These are phyloP conservation scores for Entonaema liquescens DNA, from an alignment of 495 filamentous ascomycete genomes.

Conservation along the genomic window DNA sequence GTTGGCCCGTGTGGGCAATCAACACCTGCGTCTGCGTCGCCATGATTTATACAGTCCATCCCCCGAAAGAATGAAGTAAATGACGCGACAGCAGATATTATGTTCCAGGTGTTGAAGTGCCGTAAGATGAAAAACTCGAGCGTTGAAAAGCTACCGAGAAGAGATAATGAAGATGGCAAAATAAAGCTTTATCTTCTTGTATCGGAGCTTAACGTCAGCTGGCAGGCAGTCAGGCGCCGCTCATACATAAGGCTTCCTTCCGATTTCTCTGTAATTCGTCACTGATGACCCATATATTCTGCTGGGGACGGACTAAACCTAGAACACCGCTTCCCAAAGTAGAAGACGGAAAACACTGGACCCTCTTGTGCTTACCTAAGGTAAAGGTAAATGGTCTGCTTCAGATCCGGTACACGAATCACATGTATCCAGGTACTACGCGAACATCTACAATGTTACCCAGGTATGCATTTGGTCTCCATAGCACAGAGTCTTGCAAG, in stretches of 20 bases:
- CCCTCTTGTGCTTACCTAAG: neutral
- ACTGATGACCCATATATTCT: constrained; percentile 19
- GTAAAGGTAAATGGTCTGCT: neutral
- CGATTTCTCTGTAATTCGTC: constrained; percentile 24
- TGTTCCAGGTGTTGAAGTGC: neutral
- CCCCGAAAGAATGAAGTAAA: constrained; percentile 41
- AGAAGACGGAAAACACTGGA: too few relatives aligned
- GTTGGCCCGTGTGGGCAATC: constrained; percentile 88
- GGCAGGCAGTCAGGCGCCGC: constrained; percentile 39
- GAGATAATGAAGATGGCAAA: constrained; percentile 12
- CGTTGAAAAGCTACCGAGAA: neutral
- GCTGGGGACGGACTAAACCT: neutral
- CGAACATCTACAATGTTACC: neutral
- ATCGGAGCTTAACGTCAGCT: constrained; percentile 38
- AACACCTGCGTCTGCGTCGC: constrained; percentile 82
- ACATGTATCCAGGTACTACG: neutral
- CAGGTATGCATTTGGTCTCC: too few relatives aligned
- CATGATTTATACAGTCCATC: constrained; percentile 52
- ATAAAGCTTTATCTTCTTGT: constrained; percentile 25
- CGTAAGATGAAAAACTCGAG: neutral
- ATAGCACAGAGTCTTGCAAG: neutral
- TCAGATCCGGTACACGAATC: neutral
- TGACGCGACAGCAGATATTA: constrained; percentile 9
- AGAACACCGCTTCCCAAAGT: neutral
- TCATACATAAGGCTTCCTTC: constrained; percentile 18